Conservation (phyloP, 768 basidiomycete genomes). For the Leccinum longicurvipes region DNA sequence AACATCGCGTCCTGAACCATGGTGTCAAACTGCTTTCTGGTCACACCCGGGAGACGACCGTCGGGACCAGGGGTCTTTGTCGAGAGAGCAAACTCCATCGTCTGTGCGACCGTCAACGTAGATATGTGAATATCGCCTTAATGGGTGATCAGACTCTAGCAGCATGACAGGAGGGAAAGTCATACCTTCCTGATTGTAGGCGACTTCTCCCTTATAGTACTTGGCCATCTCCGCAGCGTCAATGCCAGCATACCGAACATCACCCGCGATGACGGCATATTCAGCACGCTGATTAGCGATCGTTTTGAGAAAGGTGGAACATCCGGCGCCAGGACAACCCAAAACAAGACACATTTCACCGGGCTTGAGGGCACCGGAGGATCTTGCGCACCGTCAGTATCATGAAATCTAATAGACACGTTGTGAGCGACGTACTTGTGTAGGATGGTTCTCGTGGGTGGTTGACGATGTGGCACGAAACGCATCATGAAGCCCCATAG, state of each 20-base stretch:
- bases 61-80: slow-evolving; percentile 75
- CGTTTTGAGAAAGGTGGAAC: slow-evolving; percentile 80
- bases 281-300: slow-evolving; percentile 74
- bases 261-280: slow-evolving; percentile 60
- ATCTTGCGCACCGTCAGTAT: slow-evolving; percentile 33
- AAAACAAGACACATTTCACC: slow-evolving; percentile 87
- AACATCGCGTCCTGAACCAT: slow-evolving; percentile 62
- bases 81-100: slow-evolving; percentile 66
- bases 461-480: slow-evolving; percentile 36
- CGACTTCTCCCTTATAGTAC: slow-evolving; percentile 74
- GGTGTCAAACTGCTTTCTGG: slow-evolving; percentile 53
- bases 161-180: background rate
- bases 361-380: slow-evolving; percentile 66
- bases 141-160: background rate
- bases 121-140: slow-evolving; percentile 79
- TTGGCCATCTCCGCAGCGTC: slow-evolving; percentile 71
- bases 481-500: slow-evolving; percentile 41
- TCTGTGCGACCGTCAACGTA: slow-evolving; percentile 77
- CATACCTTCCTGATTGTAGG: slow-evolving; percentile 72
- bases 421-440: slow-evolving; percentile 44
- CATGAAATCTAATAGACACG: background rate
- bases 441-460: slow-evolving; percentile 50
- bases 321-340: slow-evolving; percentile 82
- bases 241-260: slow-evolving; percentile 83
- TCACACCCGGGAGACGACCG: slow-evolving; percentile 65